These are phyloP conservation scores for Cryphonectria japonica DNA, from an alignment of 2,329 filamentous ascomycete species.

Conservation along the genomic window DNA sequence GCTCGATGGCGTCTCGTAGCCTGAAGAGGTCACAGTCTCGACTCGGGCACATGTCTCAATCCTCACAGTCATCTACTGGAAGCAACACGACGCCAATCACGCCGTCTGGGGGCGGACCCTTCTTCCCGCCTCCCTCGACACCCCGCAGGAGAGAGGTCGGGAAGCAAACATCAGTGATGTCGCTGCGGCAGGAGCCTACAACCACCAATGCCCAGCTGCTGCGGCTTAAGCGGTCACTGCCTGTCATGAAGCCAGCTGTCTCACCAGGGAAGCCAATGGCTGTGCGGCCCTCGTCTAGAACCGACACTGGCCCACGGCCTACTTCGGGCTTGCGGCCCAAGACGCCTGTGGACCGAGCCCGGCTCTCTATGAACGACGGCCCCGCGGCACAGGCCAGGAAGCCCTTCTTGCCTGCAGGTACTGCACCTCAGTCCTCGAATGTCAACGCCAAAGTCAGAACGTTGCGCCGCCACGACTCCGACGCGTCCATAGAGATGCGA, in stretches of 20 bases:
- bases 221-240: constrained; percentile 67
- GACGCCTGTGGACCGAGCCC: constrained; percentile 69
- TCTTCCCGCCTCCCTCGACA: constrained; percentile 57
- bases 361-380: constrained; percentile 52
- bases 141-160: constrained; percentile 65
- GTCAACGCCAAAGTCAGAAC: constrained; percentile 69
- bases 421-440: constrained; percentile 68
- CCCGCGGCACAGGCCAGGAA: constrained; percentile 59
- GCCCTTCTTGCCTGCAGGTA: constrained; percentile 81
- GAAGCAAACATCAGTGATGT: constrained; percentile 56
- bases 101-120: constrained; percentile 51
- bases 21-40: constrained; percentile 68
- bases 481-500: constrained; percentile 64
- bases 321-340: constrained; percentile 63
- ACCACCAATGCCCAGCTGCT: constrained; percentile 68
- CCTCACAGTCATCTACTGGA: constrained; percentile 57
- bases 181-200: constrained; percentile 62
- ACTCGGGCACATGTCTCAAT: constrained; percentile 69
- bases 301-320: constrained; percentile 52
- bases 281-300: constrained; percentile 61
- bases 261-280: constrained; percentile 54
- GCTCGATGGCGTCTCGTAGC: constrained; percentile 61
- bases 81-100: constrained; percentile 66
- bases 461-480: constrained; percentile 82
- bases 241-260: constrained; percentile 58